Base-by-base conservation (phyloP, 1,284 basidiomycete species). In the Pascua guehoae region DNA sequence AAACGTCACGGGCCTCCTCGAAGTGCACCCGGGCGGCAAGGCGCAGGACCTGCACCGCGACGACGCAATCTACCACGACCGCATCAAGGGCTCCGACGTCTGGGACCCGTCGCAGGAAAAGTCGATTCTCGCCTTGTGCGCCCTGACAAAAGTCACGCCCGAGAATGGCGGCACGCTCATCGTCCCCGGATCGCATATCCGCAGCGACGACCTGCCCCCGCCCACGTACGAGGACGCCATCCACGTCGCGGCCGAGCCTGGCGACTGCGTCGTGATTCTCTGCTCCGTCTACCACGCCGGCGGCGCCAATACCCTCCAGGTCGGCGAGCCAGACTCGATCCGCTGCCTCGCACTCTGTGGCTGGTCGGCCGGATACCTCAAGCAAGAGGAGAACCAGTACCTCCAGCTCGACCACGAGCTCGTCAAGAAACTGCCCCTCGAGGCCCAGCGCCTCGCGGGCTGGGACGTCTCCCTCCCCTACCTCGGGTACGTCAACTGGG, bases 371-470 rank as follows among this genome's bases (percentile, higher is more conserved):
- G 59, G 59, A 1, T 61, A 61, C 56, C 56, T 61, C 50, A 54
- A 53, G 55, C 56, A 57, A 53, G 59, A 61, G 56, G 59, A 61
- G 56, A 61, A 61, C 59, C 59, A 61, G 56, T 61, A 61, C 53
- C 59, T 61, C 52, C 58, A 60, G 54, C 58, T 60, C 51, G 47
- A 51, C 15, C 18, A 12, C 16, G 58, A 60, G 58, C 41, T 47
- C 39, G 58, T 60, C 52, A 54, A 54, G 55, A 36, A 39, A 16
- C 58, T 60, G n/a, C 58, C 58, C 12, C 12, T 56, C 32, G 54
- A 53, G 45, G 58, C 58, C 2, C 58, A 60, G 51, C 51, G 54
- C 18, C 58, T 60, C 16, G 58, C 58, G 16, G 58, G 58, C 16
- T 60, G 58, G 58, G 54, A 60, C 39, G 52, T 60, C 45, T 54